These are phyloP conservation scores for Paraconiothyrium sp. DNA, from an alignment of 2,329 filamentous ascomycete genomes.

Conservation along the genomic window DNA sequence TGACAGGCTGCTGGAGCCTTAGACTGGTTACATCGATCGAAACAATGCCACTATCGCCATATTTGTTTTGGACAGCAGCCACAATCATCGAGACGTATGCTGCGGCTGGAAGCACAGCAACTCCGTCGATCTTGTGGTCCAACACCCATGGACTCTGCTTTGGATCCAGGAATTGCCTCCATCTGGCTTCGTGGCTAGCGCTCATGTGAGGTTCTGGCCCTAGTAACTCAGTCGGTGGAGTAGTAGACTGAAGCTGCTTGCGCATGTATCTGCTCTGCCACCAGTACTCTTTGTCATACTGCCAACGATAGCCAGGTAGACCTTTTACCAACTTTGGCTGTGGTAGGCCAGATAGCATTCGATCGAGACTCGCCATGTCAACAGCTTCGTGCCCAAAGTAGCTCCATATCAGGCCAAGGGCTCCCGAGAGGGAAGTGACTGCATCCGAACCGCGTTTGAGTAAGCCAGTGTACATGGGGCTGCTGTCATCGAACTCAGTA, in stretches of 20 bases:
- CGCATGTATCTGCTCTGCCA: conserved; percentile 21
- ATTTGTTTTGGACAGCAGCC: conserved; percentile 17
- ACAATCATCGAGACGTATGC: conserved; percentile 55
- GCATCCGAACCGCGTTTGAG: conserved; percentile 31
- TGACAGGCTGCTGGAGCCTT: conserved; percentile 13
- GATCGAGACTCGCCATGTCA: conserved; percentile 23
- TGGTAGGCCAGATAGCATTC: conserved; percentile 4
- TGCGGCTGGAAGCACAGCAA: conserved; percentile 56
- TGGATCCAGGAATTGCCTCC: conserved; percentile 23
- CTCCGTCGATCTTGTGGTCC: conserved; percentile 26
- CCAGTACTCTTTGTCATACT: conserved; percentile 30
- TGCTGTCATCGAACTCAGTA: conserved; percentile 12
- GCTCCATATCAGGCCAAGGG: conserved; percentile 23
- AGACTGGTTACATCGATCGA: conserved; percentile 21
- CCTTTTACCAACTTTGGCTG: conserved; percentile 18
- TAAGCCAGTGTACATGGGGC: conserved; percentile 13
- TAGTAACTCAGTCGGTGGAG: conserved; percentile 21
- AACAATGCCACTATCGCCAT: conserved; percentile 13
- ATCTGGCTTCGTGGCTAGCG: conserved; percentile 18
- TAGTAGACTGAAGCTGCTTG: conserved; percentile 12
- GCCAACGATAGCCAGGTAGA: conserved; percentile 31
- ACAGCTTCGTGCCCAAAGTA: conserved; percentile 33
- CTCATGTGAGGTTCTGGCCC: conserved; percentile 11
- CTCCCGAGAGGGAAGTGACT: conserved; percentile 27
- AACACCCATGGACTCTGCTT: conserved; percentile 27